Percentiles rank a stretch among this genome's conserved stretches.
These are phyloP conservation scores for Alnus glutinosa DNA, from an alignment of 306 rosid species.

Conservation along the genomic window DNA sequence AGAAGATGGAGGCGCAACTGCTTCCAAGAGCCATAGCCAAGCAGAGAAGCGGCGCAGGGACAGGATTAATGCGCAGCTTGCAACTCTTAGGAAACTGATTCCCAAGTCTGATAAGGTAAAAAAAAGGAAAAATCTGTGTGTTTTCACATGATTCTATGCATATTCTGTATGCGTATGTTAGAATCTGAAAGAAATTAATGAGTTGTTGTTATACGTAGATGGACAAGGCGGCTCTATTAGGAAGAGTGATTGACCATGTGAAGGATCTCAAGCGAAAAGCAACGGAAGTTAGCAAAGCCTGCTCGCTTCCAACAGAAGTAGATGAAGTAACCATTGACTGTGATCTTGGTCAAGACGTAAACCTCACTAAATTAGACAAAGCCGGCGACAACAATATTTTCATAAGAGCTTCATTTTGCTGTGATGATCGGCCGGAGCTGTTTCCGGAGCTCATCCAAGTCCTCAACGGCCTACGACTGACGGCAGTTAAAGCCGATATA, in stretches of 20 bases:
- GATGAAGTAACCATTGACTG: conserved; percentile 79
- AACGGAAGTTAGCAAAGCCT: conserved; percentile 54
- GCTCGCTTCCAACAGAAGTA: conserved; percentile 70
- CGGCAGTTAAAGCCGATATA: conserved; percentile 79
- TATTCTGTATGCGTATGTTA: no score
- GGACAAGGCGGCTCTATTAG: conserved; percentile 96
- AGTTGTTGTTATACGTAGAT: conserved; percentile 46
- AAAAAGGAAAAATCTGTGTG: neutral
- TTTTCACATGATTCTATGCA: no score
- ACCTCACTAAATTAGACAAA: conserved; percentile 21
- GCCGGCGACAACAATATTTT: conserved; percentile 27
- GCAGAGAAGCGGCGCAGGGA: conserved; percentile 96
- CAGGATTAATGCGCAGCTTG: conserved; percentile 90
- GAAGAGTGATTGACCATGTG: conserved; percentile 87
- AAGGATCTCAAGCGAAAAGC: conserved; percentile 92
- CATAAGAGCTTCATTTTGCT: conserved; percentile 82
- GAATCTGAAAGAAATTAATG: neutral
- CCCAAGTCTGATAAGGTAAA: conserved; percentile 92
- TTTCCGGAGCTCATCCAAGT: conserved; percentile 83
- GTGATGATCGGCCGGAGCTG: conserved; percentile 87
- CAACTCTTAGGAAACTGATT: conserved; percentile 83
- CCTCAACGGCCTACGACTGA: conserved; percentile 62
- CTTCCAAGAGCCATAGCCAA: conserved; percentile 92
- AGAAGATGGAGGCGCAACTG: conserved; percentile 61
- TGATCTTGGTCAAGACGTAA: conserved; percentile 38